Percentiles rank a stretch among this genome's conserved stretches.
Evolutionary conservation across 2,329 filamentous ascomycete species (phyloP).

Genomic region (Aspergillus bombycis): DNA sequence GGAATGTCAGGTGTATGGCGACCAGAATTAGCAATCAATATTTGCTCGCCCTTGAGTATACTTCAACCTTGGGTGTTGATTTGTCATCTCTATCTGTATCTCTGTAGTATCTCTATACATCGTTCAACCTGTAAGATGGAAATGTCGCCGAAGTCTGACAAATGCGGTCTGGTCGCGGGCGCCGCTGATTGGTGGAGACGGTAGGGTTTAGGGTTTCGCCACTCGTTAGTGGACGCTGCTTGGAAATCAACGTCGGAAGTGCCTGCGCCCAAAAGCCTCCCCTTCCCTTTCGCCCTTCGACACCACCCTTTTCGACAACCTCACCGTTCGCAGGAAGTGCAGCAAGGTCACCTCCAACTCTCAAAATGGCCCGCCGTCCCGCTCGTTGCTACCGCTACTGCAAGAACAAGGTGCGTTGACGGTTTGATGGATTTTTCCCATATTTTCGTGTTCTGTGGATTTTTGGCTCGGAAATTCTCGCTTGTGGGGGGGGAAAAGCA

Average conservation of each 20-base stretch:
- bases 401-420: constrained; percentile 94
- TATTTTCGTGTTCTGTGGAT: constrained; percentile 31
- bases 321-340: constrained; percentile 53
- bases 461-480: constrained; percentile 26
- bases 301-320: constrained; percentile 40
- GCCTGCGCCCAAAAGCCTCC: constrained; percentile 28
- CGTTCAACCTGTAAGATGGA: neutral
- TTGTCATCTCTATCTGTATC: neutral
- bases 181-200: constrained; percentile 30
- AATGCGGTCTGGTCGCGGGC: constrained; percentile 22
- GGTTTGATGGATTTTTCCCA: constrained; percentile 17
- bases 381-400: constrained; percentile 99
- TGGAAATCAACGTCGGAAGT: constrained; percentile 46
- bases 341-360: constrained; percentile 54
- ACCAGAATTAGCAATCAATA: neutral
- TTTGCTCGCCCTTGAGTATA: too few species aligned
- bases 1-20: neutral
- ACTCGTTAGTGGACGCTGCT: constrained; percentile 45
- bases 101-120: neutral
- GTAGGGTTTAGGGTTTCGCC: constrained; percentile 50
- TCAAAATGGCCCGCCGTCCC: constrained; percentile 98
- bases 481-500: constrained; percentile 32
- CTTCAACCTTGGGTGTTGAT: neutral
- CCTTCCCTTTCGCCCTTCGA: constrained; percentile 38
- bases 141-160: constrained; percentile 21